Evolutionary conservation across 164 flowering plant species (phyloP).

Genomic region (Annona squamosa): DNA sequence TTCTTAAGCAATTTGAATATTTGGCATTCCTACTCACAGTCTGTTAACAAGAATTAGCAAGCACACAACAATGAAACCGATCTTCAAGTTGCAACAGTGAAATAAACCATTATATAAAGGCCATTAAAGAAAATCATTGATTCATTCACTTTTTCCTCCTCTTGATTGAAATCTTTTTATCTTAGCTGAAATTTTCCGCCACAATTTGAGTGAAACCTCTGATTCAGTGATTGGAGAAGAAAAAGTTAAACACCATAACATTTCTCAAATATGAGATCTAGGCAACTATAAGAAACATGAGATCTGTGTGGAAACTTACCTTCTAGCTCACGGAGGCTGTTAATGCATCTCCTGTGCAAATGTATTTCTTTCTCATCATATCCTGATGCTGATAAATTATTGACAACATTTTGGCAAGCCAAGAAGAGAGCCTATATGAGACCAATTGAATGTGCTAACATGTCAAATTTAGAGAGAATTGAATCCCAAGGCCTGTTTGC

Average conservation of each 20-base stretch:
- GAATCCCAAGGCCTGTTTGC: background rate
- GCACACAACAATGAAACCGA: too few species aligned
- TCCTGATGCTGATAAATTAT: conserved; percentile 27
- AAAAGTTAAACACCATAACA: background rate
- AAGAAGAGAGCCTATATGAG: conserved; percentile 59
- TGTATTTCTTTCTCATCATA: conserved; percentile 32
- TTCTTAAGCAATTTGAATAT: background rate
- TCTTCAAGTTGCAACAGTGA: too few species aligned
- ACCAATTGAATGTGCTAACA: background rate
- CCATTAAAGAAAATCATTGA: background rate
- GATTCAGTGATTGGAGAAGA: too few species aligned
- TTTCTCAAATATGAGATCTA: background rate
- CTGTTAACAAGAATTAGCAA: too few species aligned
- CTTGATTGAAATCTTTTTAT: too few species aligned
- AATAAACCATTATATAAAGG: background rate
- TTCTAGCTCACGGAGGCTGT: conserved; percentile 45
- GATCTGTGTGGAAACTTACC: conserved; percentile 30
- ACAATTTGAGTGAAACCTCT: too few species aligned
- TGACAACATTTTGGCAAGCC: conserved; percentile 60
- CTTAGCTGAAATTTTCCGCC: too few species aligned
- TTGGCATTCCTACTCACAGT: background rate
- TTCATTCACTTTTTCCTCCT: background rate
- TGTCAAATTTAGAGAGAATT: conserved; percentile 4
- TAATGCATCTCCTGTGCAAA: conserved; percentile 47
- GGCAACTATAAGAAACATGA: background rate